Base-by-base conservation (phyloP, 106 monocot species). In the Dendrobium huoshanense region DNA sequence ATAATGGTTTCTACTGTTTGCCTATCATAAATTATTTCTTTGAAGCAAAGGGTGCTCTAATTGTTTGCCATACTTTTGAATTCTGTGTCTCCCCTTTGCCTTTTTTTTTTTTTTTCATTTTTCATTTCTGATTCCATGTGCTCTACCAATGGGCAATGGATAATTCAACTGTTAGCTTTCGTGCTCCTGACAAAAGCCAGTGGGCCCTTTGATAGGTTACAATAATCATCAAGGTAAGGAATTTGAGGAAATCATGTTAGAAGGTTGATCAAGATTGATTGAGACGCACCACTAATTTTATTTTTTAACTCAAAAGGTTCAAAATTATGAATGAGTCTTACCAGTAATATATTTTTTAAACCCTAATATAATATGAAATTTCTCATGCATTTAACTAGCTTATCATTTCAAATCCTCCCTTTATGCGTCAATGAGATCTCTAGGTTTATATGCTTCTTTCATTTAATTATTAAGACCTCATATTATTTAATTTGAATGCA, bases 11-110 rank as follows among this genome's bases (percentile, higher is more conserved):
- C 72, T 77, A 20, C 31, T 40, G 33, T 81, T 70, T 27, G 47
- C 1, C 70, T 54, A 80, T 83, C 77, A 83, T 86, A 86, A 77
- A 47, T 78, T 55, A 45, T 84, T 59, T 79, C 81, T 84, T 87
- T 68, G 70, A 87, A 84, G 87, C 83, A 78, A 87, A 83, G 87
- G 77, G 77, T 31, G 27, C 78, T 78, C 81, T 73, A 37, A 81
- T 78, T 81, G 85, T 65, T 68, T 72, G 70, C 54, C 55, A 27
- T 67, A 80, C 79, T 82, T 82, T 79, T 82, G 70, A 70, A 37
- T 31, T n/a, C 33, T 70, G 3, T 80, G 79, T 33, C 55, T 22
- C 19, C 25, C 37, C 70, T 44, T 4, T n/a, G 5, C 0, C 11
- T 79, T 51, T 43, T 17, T 31, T 31, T 31, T 31, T 31, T 31